phyloP scores from a whole-genome alignment of 1,284 basidiomycete species.

The Golubevia sp. region DNA sequence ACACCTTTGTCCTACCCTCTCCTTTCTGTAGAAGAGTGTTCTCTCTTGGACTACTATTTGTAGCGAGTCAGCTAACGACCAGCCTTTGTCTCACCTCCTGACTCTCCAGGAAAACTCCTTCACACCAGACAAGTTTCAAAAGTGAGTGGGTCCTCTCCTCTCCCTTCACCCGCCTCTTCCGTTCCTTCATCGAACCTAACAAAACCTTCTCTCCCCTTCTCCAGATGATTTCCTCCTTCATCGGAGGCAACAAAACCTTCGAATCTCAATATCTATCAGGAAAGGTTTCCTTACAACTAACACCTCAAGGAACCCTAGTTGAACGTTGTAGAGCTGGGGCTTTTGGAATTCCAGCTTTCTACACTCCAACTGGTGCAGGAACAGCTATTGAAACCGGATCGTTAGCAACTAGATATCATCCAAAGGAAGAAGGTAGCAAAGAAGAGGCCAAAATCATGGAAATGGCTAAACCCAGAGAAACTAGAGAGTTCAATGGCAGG shows the following conservation, averaged over 20 bases:
- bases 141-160: neutral
- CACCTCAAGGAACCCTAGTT: slow-evolving; percentile 55
- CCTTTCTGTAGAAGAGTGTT: neutral
- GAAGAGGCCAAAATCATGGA: slow-evolving; percentile 29
- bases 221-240: slow-evolving; percentile 54
- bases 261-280: slow-evolving; percentile 50
- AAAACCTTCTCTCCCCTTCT: neutral
- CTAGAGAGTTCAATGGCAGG: slow-evolving; percentile 42
- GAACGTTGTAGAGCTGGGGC: slow-evolving; percentile 55
- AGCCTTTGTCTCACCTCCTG: neutral
- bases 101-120: slow-evolving; percentile 29
- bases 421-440: slow-evolving; percentile 18
- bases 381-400: slow-evolving; percentile 51
- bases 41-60: too few species aligned
- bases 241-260: slow-evolving; percentile 57
- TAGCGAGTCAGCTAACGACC: neutral
- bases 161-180: neutral
- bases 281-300: slow-evolving; percentile 45
- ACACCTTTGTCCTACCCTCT: neutral
- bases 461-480: slow-evolving; percentile 40
- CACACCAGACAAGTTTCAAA: slow-evolving; percentile 29
- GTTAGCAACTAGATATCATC: slow-evolving; percentile 36
- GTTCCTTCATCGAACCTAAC: neutral
- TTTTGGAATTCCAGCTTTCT: slow-evolving; percentile 59
- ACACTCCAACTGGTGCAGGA: slow-evolving; percentile 55